These are phyloP conservation scores for Leucocoprinus leucothites DNA, from an alignment of 768 basidiomycete genomes.

Conservation along the genomic window DNA sequence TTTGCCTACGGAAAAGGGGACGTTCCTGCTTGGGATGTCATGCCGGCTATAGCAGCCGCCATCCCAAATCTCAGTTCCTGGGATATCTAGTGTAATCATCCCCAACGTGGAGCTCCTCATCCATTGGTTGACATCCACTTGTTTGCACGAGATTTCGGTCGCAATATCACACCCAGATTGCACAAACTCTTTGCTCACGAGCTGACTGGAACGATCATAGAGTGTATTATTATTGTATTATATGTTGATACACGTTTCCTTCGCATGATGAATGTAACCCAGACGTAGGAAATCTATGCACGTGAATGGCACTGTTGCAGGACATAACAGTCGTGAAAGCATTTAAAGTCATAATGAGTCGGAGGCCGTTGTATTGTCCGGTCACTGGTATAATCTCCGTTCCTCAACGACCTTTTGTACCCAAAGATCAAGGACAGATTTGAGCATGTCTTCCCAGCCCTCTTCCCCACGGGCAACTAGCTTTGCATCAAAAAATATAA, in stretches of 20 bases:
- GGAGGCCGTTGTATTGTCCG: background rate
- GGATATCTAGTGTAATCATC: background rate
- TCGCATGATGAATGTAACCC: too few relatives aligned
- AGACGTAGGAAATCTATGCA: too few relatives aligned
- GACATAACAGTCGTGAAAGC: background rate
- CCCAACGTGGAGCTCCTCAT: too few relatives aligned
- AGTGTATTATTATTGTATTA: background rate
- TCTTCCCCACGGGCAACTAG: constrained; percentile 69
- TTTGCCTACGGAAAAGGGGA: constrained; percentile 8
- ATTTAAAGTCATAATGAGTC: too few relatives aligned
- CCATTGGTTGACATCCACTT: too few relatives aligned
- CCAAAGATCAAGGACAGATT: constrained; percentile 62
- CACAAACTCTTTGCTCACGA: too few relatives aligned
- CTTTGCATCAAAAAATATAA: constrained; percentile 62
- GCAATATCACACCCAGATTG: too few relatives aligned
- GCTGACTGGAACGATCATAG: too few relatives aligned
- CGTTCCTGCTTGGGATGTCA: background rate
- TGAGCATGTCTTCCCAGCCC: constrained; percentile 83
- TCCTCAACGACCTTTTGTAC: constrained; percentile 67
- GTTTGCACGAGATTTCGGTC: too few relatives aligned
- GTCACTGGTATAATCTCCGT: constrained; percentile 12
- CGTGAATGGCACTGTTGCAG: too few relatives aligned
- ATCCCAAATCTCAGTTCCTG: background rate
- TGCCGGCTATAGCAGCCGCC: background rate
- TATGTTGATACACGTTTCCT: background rate